Evolutionary conservation across 1,139 yeast genomes (phyloP), one percentile per base, ranked within the genome.

Genomic region (Candida sp.): DNA sequence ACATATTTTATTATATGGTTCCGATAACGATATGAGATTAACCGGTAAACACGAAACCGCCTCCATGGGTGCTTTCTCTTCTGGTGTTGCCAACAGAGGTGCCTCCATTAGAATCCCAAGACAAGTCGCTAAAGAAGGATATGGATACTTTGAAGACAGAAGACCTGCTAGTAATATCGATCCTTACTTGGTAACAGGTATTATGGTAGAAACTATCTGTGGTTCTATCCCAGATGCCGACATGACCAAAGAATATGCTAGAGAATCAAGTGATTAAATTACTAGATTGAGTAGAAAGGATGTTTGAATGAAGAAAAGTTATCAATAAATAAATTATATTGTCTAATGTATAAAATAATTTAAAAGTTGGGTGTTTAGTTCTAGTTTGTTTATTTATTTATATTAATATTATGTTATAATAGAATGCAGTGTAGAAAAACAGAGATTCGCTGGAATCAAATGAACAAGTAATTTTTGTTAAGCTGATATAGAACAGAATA

Each of bases 31-130:
- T 51, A 75, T 73, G 72, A 90, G 99, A 81, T 81, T 93, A 65
- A 93, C 99, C 55, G 99, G 99, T 66, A 86, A 93, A 66, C 98
- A 91, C 72, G 99, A 93, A 80, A 93, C 99, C 54, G 99, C 98
- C 45, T 85, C 96, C 41, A 83, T 87, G 81, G 86, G 89, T 58
- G 71, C 82, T 44, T 93, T 91, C 81, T 84, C 96, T 41, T 83
- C 90, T 47, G 99, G 99, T 79, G 98, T 93, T 57, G 99, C 99
- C 67, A 93, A 93, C 89, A 88, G 99, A 82, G 99, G 98, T 75
- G 96, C 97, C 50, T 90, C 97, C 34, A 84, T 93, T 58, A 88
- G 99, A 82, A 93, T 93, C 66, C 99, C 99, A 74, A 85, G 99
- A 77, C 85, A 96, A 40, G 99, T 93, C 57, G 96, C 96, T 68